Percentiles rank a stretch among this genome's conserved stretches.
These are phyloP conservation scores for Scopulariopsis brevicaulis DNA, from an alignment of 2,329 filamentous ascomycete genomes.

Conservation along the genomic window DNA sequence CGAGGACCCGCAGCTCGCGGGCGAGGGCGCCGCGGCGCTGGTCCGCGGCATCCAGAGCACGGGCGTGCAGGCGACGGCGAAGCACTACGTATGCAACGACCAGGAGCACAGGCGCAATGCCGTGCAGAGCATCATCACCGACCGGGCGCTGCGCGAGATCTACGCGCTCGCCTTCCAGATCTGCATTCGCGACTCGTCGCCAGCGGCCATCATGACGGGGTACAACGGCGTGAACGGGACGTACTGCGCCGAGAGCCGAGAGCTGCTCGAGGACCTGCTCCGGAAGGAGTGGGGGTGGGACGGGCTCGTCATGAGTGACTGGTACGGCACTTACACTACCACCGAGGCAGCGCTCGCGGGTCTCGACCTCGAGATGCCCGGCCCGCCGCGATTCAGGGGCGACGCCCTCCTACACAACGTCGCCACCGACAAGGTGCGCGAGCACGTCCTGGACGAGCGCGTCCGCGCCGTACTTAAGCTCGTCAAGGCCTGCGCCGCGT, in stretches of 20 bases:
- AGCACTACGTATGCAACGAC: constrained; percentile 52
- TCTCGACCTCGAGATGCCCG: constrained; percentile 50
- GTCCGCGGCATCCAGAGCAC: constrained; percentile 43
- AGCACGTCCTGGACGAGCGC: constrained; percentile 44
- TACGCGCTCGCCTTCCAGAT: constrained; percentile 48
- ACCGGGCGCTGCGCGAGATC: constrained; percentile 45
- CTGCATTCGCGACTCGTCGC: constrained; percentile 36
- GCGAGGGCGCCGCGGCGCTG: constrained; percentile 39
- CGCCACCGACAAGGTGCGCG: constrained; percentile 42
- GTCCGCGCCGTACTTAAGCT: constrained; percentile 45
- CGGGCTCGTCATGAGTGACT: constrained; percentile 48
- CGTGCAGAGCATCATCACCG: constrained; percentile 41
- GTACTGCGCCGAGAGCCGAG: constrained; percentile 40
- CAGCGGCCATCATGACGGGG: constrained; percentile 45
- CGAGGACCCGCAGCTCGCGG: constrained; percentile 46
- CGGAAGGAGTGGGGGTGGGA: constrained; percentile 46
- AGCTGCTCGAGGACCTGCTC: constrained; percentile 37
- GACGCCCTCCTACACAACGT: constrained; percentile 39
- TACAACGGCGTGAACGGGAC: constrained; percentile 49
- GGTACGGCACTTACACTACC: constrained; percentile 46
- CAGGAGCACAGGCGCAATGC: constrained; percentile 47
- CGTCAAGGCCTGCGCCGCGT: constrained; percentile 42
- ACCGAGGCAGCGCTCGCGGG: constrained; percentile 37
- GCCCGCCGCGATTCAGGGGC: constrained; percentile 38
- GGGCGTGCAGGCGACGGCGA: constrained; percentile 44